Percentiles rank a stretch among this genome's conserved stretches.
These are phyloP conservation scores for Globisporangium lucens DNA, from an alignment of 352 stramenopile species.

Conservation along the genomic window DNA sequence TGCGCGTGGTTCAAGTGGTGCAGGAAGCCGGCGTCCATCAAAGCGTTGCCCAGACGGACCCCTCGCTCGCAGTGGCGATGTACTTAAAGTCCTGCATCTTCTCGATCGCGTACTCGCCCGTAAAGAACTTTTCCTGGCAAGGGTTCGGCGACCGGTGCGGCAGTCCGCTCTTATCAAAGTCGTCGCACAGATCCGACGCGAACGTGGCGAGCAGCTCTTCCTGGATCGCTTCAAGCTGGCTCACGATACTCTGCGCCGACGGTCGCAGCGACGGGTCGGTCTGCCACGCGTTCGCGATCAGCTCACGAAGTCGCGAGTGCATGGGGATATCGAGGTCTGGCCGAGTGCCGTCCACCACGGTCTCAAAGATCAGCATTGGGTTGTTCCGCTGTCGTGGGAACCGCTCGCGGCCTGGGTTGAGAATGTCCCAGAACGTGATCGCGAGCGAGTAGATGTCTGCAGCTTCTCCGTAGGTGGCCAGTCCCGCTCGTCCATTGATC, in stretches of 20 bases:
- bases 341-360: constrained; percentile 40
- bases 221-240: constrained; percentile 49
- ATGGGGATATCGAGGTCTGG: constrained; percentile 40
- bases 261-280: constrained; percentile 44
- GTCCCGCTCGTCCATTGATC: constrained; percentile 42
- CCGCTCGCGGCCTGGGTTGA: constrained; percentile 46
- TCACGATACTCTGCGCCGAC: constrained; percentile 43
- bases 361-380: constrained; percentile 51
- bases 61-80: constrained; percentile 26
- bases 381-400: constrained; percentile 36
- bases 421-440: constrained; percentile 69
- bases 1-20: constrained; percentile 45
- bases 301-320: constrained; percentile 41
- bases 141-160: neutral
- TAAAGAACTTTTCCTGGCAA: constrained; percentile 27
- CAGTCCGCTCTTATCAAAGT: constrained; percentile 23
- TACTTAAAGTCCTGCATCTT: constrained; percentile 36
- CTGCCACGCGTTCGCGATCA: constrained; percentile 62
- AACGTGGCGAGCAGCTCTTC: constrained; percentile 52
- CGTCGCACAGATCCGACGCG: constrained; percentile 43
- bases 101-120: constrained; percentile 26
- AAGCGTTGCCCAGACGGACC: constrained; percentile 42
- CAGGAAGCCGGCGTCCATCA: constrained; percentile 63
- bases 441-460: constrained; percentile 70
- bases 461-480: constrained; percentile 53